Percentiles rank a stretch among this genome's conserved stretches.
Conservation (phyloP, 306 rosid species). For the Notholithocarpus densiflorus region DNA sequence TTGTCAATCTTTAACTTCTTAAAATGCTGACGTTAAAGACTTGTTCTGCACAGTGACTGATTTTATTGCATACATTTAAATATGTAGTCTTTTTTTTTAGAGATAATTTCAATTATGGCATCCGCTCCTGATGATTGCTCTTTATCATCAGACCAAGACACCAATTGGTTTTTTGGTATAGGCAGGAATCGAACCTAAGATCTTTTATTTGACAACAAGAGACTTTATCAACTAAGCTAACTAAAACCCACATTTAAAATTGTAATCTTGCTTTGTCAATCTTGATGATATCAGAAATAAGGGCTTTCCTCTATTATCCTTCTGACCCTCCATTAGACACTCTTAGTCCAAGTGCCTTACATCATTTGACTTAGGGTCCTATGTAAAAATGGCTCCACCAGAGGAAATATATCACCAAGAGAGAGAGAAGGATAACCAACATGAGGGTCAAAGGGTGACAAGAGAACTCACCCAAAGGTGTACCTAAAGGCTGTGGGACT, state of each 20-base stretch:
- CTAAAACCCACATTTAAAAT: neutral
- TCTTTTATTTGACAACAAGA: too few species aligned
- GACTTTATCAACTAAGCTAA: too few species aligned
- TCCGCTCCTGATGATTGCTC: too few species aligned
- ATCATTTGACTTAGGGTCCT: neutral
- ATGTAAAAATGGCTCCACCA: neutral
- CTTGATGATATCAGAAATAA: neutral
- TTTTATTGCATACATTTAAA: neutral
- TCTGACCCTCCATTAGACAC: neutral
- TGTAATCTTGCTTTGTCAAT: neutral
- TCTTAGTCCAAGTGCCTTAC: neutral
- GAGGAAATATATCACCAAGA: neutral
- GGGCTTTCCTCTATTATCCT: neutral
- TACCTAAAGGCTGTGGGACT: neutral
- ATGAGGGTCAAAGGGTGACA: neutral
- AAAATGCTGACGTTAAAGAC: neutral
- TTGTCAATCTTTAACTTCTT: too few species aligned
- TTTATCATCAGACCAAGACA: too few species aligned
- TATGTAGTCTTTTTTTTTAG: too few species aligned
- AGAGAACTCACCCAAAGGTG: constrained; percentile 1
- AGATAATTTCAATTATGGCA: too few species aligned
- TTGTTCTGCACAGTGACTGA: neutral
- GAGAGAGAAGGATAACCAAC: neutral
- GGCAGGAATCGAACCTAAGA: too few species aligned
- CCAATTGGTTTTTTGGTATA: too few species aligned